Conservation (phyloP, 192 early-diverging fungal species). For the Coemansia sp. region DNA sequence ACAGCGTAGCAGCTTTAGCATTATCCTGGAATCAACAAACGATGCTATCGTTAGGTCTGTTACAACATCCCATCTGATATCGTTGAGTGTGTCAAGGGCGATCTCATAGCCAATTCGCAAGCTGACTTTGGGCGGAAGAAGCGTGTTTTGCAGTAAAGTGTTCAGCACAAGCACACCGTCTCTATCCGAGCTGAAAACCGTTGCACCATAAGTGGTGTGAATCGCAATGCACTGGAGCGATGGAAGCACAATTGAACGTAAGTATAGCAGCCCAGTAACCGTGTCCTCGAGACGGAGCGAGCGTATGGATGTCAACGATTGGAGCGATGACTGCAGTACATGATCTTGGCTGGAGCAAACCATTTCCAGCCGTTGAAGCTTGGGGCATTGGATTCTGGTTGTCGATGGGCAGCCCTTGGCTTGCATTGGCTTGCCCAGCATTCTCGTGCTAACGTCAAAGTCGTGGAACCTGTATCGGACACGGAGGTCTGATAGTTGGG, state of each 20-base stretch:
- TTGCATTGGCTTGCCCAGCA: neutral
- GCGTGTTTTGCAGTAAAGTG: neutral
- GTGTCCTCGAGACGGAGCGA: neutral
- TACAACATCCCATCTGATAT: neutral
- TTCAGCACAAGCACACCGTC: neutral
- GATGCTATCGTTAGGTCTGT: neutral
- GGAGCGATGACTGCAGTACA: neutral
- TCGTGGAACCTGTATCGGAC: neutral
- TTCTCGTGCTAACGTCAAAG: neutral
- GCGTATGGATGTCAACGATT: neutral
- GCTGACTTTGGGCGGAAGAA: neutral
- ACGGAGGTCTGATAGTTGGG: neutral
- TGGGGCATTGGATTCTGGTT: neutral
- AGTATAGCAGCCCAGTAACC: neutral
- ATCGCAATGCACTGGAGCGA: neutral
- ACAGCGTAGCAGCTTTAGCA: neutral
- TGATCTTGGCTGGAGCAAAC: neutral
- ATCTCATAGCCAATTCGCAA: neutral
- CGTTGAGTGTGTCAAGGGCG: neutral
- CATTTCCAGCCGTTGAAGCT: neutral
- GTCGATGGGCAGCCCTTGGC: neutral
- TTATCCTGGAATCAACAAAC: neutral
- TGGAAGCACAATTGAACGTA: neutral
- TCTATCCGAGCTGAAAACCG: neutral
- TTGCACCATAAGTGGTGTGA: neutral